Base-by-base conservation (phyloP, 176 grass and related monocot genomes). In the Lolium rigidum region DNA sequence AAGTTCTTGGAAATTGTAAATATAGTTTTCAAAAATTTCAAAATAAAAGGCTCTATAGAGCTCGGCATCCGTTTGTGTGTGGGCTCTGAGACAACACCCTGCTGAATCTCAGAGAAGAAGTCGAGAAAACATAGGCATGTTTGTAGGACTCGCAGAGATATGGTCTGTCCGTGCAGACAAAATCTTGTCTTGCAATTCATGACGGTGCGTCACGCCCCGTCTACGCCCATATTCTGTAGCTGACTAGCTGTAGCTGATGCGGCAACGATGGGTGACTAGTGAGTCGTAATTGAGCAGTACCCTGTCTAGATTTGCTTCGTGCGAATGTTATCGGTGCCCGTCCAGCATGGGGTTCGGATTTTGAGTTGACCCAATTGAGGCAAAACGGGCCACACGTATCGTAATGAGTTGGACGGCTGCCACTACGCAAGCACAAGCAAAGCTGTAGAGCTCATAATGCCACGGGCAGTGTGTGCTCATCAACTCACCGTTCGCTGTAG, bases 281-380 rank as follows among this genome's bases (percentile, higher is more conserved):
- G 43, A 16, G 24, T 52, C 13, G 48, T 37, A 22, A 43, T 50
- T 26, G 47, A 25, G 56, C 21, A 57, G 48, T 9, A 61, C 49
- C 77, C 76, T 24, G n/a, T 20, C 54, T 12, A 80, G 67, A 86
- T 80, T 74, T 64, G 77, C 18, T 72, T 60, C 84, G 1, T 5
- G 51, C 76, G 15, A 80, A 71, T 20, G 65, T 12, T 60, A 37
- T 48, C 15, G 21, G 25, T 58, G 56, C 20, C 54, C 15, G n/a
- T 3, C 20, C 39, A 24, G 67, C 39, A 25, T 83, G 37, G 15
- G n/a, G 4, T 37, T 80, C 9, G 5, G 67, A 26, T 66, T 17
- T 35, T 28, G 14, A 37, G 63, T 11, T 4, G 78, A 61, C 22
- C 22, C 22, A 48, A 13, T 25, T 25, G 59, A 64, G 6, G 20